Conservation (phyloP, 2,329 filamentous ascomycete species). For the Orbilia quercus region DNA sequence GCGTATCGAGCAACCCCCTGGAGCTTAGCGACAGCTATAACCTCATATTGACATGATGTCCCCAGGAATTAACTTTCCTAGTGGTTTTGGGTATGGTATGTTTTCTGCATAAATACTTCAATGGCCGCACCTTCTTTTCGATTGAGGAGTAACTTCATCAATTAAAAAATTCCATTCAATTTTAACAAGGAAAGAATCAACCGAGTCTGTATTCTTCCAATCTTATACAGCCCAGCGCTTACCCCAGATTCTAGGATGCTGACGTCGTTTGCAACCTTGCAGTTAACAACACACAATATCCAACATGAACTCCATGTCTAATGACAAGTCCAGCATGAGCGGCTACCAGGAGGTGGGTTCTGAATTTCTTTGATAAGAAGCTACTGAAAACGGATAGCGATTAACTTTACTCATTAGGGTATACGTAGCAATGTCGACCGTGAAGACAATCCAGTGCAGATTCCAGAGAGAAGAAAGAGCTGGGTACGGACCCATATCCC, state of each 20-base stretch:
- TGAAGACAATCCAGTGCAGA: constrained; percentile 40
- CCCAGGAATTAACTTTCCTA: background rate
- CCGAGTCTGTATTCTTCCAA: background rate
- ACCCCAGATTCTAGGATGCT: background rate
- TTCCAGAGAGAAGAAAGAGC: constrained; percentile 42
- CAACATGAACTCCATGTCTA: constrained; percentile 49
- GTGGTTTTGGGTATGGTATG: background rate
- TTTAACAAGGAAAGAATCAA: constrained; percentile 10
- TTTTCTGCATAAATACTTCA: constrained; percentile 51
- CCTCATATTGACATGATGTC: background rate
- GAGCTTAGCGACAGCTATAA: background rate
- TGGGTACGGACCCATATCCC: constrained; percentile 23
- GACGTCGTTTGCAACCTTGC: constrained; percentile 17
- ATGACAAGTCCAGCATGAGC: constrained; percentile 34
- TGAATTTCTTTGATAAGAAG: too few relatives aligned
- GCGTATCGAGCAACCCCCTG: background rate
- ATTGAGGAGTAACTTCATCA: background rate
- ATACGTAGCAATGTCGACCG: constrained; percentile 42
- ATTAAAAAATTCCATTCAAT: constrained; percentile 2
- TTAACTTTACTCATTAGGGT: constrained; percentile 19
- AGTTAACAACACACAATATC: constrained; percentile 34
- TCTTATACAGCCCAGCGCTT: background rate
- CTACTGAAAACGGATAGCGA: background rate
- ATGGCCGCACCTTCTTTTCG: constrained; percentile 36
- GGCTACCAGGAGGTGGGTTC: constrained; percentile 32